phyloP scores from a whole-genome alignment of 148 eudicot species.

The Persicaria tinctoria region DNA sequence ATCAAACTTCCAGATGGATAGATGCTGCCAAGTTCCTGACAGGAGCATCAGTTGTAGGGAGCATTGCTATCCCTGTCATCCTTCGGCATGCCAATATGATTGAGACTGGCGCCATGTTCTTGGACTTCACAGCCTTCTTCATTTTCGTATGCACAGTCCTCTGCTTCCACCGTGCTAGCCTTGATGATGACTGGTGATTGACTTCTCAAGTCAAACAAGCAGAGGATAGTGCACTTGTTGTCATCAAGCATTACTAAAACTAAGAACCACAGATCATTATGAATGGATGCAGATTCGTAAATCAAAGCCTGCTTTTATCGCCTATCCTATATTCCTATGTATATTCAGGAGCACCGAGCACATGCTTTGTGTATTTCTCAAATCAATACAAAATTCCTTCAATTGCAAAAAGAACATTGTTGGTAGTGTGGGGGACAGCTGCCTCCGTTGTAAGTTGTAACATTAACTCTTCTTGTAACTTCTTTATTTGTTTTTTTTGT shows the following conservation, averaged over 20 bases:
- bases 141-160: conserved; percentile 78
- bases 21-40: conserved; percentile 96
- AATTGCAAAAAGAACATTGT: not conserved
- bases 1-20: conserved; percentile 56
- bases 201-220: not conserved
- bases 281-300: not conserved
- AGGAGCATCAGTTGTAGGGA: conserved; percentile 92
- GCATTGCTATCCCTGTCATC: conserved; percentile 90
- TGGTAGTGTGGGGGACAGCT: not conserved
- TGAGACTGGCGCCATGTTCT: conserved; percentile 76
- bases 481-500: not conserved
- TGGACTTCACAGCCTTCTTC: conserved; percentile 79
- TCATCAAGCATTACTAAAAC: not conserved
- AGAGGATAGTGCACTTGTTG: not conserved
- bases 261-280: not conserved
- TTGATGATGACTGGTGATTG: conserved; percentile 71
- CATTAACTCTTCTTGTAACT: not conserved
- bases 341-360: conserved; percentile 1
- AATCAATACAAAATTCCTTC: not conserved
- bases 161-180: conserved; percentile 89
- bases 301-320: not conserved
- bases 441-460: not conserved
- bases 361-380: not conserved
- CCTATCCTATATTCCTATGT: not conserved
- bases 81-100: conserved; percentile 79